A percentile compares a stretch with the other conserved stretches of the same genome.
Conservation (phyloP, 495 filamentous ascomycete species). For the Penicilliopsis zonata region DNA sequence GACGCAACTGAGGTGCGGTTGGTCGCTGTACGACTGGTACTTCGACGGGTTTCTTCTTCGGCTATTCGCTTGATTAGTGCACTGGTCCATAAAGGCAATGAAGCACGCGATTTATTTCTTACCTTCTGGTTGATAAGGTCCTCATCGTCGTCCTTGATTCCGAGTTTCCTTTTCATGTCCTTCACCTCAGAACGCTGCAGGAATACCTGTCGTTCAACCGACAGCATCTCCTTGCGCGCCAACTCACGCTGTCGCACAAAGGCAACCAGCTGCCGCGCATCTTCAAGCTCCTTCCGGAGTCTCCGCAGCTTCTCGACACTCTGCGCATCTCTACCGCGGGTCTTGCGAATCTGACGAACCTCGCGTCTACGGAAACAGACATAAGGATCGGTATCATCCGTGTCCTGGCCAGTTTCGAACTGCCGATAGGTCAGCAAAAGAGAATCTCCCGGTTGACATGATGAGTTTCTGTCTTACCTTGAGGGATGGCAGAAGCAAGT, state of each 20-base stretch:
- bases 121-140: conserved; percentile 92
- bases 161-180: conserved; percentile 74
- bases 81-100: conserved; percentile 7
- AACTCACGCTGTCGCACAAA: conserved; percentile 68
- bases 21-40: conserved; percentile 41
- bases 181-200: conserved; percentile 67
- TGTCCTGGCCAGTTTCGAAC: conserved; percentile 86
- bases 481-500: conserved; percentile 56
- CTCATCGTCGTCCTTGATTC: conserved; percentile 87
- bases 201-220: conserved; percentile 63
- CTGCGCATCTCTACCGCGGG: conserved; percentile 83
- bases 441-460: neutral
- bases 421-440: conserved; percentile 25
- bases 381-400: conserved; percentile 91
- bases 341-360: conserved; percentile 88
- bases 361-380: conserved; percentile 97
- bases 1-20: conserved; percentile 46
- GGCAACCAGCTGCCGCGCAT: conserved; percentile 67
- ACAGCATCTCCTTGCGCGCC: conserved; percentile 63
- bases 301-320: conserved; percentile 89
- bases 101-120: conserved; percentile 14
- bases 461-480: conserved; percentile 37
- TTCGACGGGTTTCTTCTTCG: conserved; percentile 56
- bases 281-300: conserved; percentile 83
- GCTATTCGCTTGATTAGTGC: conserved; percentile 39